phyloP scores from a whole-genome alignment of 2,329 filamentous ascomycete species.

The Hymenoscyphus scutula region DNA sequence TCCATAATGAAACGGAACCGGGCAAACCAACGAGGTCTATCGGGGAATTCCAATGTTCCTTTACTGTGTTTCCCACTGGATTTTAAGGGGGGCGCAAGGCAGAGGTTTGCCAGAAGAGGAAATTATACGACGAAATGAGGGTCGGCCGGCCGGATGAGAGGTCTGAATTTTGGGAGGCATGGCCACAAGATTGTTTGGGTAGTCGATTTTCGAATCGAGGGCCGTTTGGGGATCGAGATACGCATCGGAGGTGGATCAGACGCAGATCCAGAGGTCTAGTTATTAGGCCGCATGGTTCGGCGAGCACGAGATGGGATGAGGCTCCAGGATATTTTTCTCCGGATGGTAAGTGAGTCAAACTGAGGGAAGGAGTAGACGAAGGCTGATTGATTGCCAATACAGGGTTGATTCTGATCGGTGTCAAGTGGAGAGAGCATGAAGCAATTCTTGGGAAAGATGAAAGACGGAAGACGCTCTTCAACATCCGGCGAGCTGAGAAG shows the following conservation, averaged over 20 bases:
- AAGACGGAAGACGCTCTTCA: background rate
- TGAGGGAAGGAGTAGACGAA: background rate
- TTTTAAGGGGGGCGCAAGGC: conserved; percentile 1
- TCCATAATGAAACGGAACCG: background rate
- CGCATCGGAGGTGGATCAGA: background rate
- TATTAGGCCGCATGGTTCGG: background rate
- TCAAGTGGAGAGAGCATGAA: background rate
- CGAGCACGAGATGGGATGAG: background rate
- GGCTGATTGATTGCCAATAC: background rate
- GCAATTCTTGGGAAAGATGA: background rate
- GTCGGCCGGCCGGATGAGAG: background rate
- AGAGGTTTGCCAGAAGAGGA: background rate
- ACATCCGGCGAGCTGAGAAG: background rate
- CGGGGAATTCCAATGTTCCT: background rate
- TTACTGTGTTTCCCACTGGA: background rate
- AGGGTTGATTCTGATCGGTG: background rate
- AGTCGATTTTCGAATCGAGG: background rate
- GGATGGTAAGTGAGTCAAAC: background rate
- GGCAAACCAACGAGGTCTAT: background rate
- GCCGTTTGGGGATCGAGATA: background rate
- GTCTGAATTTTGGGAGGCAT: background rate
- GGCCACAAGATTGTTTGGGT: background rate
- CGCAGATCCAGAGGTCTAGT: background rate
- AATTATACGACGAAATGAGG: background rate
- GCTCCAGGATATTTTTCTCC: background rate